A percentile compares a stretch with the other conserved stretches of the same genome.
phyloP scores from a whole-genome alignment of 1,284 basidiomycete genomes.

The Microbotryum scabiosae region DNA sequence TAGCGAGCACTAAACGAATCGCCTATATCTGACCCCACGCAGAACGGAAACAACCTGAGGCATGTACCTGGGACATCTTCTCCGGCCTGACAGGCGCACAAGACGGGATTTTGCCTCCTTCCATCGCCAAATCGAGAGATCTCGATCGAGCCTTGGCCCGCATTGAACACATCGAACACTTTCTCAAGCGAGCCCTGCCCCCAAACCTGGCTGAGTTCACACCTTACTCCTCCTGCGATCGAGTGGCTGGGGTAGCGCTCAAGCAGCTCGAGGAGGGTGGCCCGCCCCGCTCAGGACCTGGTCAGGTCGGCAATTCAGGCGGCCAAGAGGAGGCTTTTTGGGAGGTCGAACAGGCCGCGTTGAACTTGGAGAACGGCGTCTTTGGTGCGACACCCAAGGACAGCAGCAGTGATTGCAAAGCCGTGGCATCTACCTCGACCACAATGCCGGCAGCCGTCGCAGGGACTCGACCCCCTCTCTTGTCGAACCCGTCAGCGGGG shows the following conservation, averaged over 20 bases:
- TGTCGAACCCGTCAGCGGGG: not conserved
- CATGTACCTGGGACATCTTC: conserved; percentile 29
- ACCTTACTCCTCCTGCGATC: conserved; percentile 1
- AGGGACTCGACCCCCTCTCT: not conserved
- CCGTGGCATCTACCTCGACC: not conserved
- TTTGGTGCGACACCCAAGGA: conserved; percentile 6
- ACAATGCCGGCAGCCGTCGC: not conserved
- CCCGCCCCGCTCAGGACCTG: no score
- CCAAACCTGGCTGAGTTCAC: conserved; percentile 27
- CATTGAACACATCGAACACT: conserved; percentile 25
- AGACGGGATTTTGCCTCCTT: conserved; percentile 21
- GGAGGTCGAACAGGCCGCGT: conserved; percentile 28
- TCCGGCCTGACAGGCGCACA: conserved; percentile 3
- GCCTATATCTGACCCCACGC: not conserved
- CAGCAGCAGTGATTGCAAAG: not conserved
- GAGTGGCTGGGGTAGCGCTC: not conserved
- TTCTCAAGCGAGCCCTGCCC: conserved; percentile 20
- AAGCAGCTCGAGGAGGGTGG: not conserved
- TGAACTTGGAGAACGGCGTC: conserved; percentile 28
- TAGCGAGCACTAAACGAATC: not conserved
- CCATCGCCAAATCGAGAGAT: conserved; percentile 24
- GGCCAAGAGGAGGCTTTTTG: conserved; percentile 12
- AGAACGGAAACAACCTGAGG: conserved; percentile 16
- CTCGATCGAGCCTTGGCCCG: conserved; percentile 15
- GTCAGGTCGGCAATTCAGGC: not conserved